Percentiles rank a stretch among this genome's conserved stretches.
Evolutionary conservation across 805 yeast species (phyloP).

Genomic region (Nematodospora valgi): DNA sequence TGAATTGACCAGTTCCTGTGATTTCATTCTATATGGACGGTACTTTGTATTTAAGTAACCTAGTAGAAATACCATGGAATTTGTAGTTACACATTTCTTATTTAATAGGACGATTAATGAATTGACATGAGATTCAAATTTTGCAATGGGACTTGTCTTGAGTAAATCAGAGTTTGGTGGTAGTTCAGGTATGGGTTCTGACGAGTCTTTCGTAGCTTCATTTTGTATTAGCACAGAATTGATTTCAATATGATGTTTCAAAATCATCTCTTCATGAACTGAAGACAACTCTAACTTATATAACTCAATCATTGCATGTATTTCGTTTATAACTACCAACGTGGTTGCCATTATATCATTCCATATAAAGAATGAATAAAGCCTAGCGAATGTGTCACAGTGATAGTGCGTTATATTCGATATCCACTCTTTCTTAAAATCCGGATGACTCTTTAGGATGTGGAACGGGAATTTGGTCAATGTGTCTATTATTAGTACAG

Average conservation of each 20-base stretch:
- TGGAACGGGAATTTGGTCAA: conserved; percentile 28
- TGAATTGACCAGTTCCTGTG: background rate
- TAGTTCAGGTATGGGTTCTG: conserved; percentile 20
- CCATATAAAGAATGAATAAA: conserved; percentile 18
- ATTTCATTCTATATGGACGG: conserved; percentile 10
- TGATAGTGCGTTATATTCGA: conserved; percentile 11
- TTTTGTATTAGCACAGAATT: conserved; percentile 19
- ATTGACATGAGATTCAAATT: conserved; percentile 28
- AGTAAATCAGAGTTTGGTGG: conserved; percentile 28
- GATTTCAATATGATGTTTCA: conserved; percentile 29
- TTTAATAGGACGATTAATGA: conserved; percentile 24
- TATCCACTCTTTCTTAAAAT: conserved; percentile 20
- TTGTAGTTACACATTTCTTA: conserved; percentile 17
- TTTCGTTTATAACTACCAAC: conserved; percentile 25
- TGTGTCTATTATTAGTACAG: conserved; percentile 30
- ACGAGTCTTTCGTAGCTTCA: conserved; percentile 13
- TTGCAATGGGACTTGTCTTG: conserved; percentile 25
- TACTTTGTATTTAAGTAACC: conserved; percentile 32
- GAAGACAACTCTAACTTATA: conserved; percentile 32
- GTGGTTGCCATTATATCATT: conserved; percentile 11
- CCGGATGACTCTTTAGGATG: conserved; percentile 16
- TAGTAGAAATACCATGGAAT: conserved; percentile 24
- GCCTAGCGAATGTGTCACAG: conserved; percentile 25
- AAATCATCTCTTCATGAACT: conserved; percentile 29
- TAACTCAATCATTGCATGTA: conserved; percentile 34